Evolutionary conservation across 73 alveolate species (phyloP).

Genomic region (Paramecium sexaurelia): DNA sequence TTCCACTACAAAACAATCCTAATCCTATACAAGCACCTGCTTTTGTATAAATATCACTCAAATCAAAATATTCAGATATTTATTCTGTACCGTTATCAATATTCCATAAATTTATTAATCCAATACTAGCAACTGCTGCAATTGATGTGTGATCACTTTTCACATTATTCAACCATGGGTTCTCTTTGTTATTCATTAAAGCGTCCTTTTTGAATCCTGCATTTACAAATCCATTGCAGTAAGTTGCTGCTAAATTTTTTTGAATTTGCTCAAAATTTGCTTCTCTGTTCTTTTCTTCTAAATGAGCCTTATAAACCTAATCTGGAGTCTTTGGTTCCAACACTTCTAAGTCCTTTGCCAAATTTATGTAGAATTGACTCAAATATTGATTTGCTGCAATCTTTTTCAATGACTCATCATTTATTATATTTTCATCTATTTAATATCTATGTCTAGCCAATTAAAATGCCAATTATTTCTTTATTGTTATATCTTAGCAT

Average conservation of each 20-base stretch:
- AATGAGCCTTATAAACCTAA: constrained; percentile 96
- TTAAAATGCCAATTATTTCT: constrained; percentile 88
- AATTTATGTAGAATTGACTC: constrained; percentile 82
- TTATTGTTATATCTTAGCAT: constrained; percentile 76
- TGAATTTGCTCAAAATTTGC: constrained; percentile 79
- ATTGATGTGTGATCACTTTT: constrained; percentile 82
- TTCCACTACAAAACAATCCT: constrained; percentile 89
- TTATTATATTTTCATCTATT: constrained; percentile 70
- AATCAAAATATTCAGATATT: constrained; percentile 88
- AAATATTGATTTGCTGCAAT: constrained; percentile 90
- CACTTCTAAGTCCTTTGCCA: constrained; percentile 97
- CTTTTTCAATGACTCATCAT: constrained; percentile 82
- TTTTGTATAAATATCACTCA: constrained; percentile 76
- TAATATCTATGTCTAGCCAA: constrained; percentile 91
- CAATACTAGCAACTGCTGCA: constrained; percentile 88
- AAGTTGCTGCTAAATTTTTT: constrained; percentile 94
- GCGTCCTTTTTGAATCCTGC: constrained; percentile 98
- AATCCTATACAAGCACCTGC: constrained; percentile 94
- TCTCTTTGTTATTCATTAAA: constrained; percentile 78
- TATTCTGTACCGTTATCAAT: constrained; percentile 93
- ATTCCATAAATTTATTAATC: constrained; percentile 83
- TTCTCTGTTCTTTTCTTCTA: constrained; percentile 90
- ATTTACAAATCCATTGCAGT: constrained; percentile 97
- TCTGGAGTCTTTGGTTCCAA: constrained; percentile 99
- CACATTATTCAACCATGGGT: constrained; percentile 90